phyloP scores from a whole-genome alignment of 192 early-diverging fungal species.

The Coemansia furcata region DNA sequence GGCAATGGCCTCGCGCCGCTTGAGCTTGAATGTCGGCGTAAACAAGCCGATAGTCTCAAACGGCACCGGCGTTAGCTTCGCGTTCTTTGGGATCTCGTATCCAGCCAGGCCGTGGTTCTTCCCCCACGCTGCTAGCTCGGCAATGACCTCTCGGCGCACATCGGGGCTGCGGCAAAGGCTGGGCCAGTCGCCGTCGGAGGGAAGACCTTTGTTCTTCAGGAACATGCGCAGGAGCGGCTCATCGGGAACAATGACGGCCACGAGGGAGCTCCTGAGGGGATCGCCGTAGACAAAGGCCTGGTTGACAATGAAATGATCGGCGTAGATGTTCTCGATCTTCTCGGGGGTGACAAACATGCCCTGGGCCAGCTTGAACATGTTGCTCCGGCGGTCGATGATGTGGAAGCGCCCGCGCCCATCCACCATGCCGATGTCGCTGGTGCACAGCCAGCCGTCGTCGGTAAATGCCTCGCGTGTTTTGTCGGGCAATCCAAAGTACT shows the following conservation, averaged over 20 bases:
- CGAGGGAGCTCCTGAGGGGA: slow-evolving; percentile 66
- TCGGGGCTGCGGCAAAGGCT: slow-evolving; percentile 52
- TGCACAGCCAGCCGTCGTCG: slow-evolving; percentile 83
- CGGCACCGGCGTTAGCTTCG: slow-evolving; percentile 61
- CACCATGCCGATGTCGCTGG: slow-evolving; percentile 80
- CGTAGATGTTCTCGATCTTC: slow-evolving; percentile 71
- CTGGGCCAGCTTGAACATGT: slow-evolving; percentile 80
- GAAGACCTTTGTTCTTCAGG: slow-evolving; percentile 22
- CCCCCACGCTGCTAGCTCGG: slow-evolving; percentile 56
- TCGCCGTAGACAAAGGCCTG: slow-evolving; percentile 83
- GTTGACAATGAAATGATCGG: slow-evolving; percentile 59
- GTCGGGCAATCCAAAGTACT: slow-evolving; percentile 76
- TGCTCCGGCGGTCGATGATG: slow-evolving; percentile 84
- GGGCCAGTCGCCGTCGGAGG: not conserved
- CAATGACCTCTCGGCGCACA: slow-evolving; percentile 53
- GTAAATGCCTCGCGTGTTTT: slow-evolving; percentile 75
- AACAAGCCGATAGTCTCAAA: slow-evolving; percentile 75
- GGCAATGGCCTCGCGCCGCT: slow-evolving; percentile 41
- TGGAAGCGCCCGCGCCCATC: slow-evolving; percentile 65
- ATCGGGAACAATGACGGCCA: slow-evolving; percentile 77
- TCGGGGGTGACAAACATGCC: slow-evolving; percentile 84
- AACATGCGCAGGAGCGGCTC: slow-evolving; percentile 49
- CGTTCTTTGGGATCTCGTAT: slow-evolving; percentile 69
- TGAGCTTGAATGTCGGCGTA: slow-evolving; percentile 75
- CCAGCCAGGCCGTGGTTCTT: slow-evolving; percentile 60